Evolutionary conservation across 495 filamentous ascomycete genomes (phyloP), one percentile per base, ranked within the genome.

Genomic region (Xylaria acuta): DNA sequence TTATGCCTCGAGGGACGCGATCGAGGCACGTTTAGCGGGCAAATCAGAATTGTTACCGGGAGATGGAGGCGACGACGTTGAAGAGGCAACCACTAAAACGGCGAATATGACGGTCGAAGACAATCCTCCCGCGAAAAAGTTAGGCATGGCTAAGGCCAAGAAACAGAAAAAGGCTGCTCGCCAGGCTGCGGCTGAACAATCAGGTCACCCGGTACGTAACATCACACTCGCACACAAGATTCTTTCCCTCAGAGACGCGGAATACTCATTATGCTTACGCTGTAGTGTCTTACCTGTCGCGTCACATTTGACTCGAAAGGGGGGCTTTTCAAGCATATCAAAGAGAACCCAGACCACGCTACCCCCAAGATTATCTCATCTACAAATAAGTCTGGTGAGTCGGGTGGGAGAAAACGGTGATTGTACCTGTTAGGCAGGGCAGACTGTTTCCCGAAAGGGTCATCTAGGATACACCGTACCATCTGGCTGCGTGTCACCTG

Each of bases 61-160:
- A 8, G 56, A 64, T 18, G 60, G 72, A 9, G 74, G 66, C 47
- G 64, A 51, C 30, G 49, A 14, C 6, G 34, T 67, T 11, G 51
- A 72, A 8, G 65, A 67, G 64, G 36, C 72, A 32, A 34, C 54
- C 7, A 27, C 62, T 14, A 41, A 72, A 12, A 51, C 41, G 18
- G 51, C 70, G 7, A 40, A 67, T 1, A 47, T 72, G 40, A 36
- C 59, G 54, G 51, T 74, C 40, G 77, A 81, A 16, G 64, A 72
- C 8, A 38, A 51, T 38, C 66, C 75, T 66, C 56, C 76, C 18
- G 73, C 70, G 45, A 85, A 80, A 68, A 94, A 92, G 74, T 49
- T 93, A 3, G 95, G 96, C 32, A 97, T 95, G 79, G 96, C 96
- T 11, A 97, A 95, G 78, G 88, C 92, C 71, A 97, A 93, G 78